Conservation (phyloP, 2,329 filamentous ascomycete species). For the Pseudocercospora fuligena region DNA sequence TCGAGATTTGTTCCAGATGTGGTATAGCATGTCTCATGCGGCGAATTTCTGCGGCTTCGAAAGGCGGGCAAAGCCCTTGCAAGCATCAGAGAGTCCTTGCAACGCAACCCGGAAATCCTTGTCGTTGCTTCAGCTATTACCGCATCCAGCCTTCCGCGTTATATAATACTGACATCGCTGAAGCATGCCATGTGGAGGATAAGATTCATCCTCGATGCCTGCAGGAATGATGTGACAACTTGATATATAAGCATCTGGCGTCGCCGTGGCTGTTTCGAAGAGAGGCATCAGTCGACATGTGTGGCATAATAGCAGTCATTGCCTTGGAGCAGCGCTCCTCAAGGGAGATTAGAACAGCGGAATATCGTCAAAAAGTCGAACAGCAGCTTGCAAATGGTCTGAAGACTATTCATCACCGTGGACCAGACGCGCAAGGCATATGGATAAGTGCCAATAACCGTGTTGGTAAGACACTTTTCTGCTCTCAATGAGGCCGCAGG, state of each 20-base stretch:
- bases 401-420: conserved; percentile 31
- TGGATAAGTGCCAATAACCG: conserved; percentile 53
- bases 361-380: background rate
- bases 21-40: background rate
- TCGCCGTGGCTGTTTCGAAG: too few relatives aligned
- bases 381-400: conserved; percentile 5
- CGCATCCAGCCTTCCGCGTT: too few relatives aligned
- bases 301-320: background rate
- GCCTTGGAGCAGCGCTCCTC: background rate
- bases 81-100: background rate
- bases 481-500: conserved; percentile 28
- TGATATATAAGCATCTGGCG: too few relatives aligned
- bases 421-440: conserved; percentile 52
- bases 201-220: too few relatives aligned
- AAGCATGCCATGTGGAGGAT: too few relatives aligned
- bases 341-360: background rate
- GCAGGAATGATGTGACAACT: too few relatives aligned
- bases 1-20: background rate
- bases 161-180: too few relatives aligned
- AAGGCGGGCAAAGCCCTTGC: too few relatives aligned
- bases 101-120: background rate
- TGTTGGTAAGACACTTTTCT: conserved; percentile 42
- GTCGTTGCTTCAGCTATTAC: background rate
- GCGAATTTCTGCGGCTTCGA: background rate
- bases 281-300: background rate